Base-by-base conservation (phyloP, 2,329 filamentous ascomycete genomes). In the Zasmidium cellare region DNA sequence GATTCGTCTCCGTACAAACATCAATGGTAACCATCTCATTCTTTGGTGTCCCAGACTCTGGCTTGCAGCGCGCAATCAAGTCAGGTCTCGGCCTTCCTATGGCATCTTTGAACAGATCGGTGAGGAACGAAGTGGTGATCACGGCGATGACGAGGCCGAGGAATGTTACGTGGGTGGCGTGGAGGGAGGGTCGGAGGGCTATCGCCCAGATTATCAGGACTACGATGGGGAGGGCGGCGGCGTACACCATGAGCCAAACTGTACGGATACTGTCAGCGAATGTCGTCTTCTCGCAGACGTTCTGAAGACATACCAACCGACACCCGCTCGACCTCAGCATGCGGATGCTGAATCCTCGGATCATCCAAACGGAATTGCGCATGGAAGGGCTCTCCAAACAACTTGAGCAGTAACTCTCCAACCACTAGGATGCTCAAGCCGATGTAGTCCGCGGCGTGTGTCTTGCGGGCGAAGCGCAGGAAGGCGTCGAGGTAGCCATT, bases 301-400 rank as follows among this genome's bases (percentile, higher is more conserved):
- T 1, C n/a, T 31, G 22, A 7, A 46, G 20, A 11, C 87, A 65
- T 80, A 89, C 88, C 73, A 14, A 96, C 86, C 7, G 91, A 82
- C 0, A 99, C 94, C 61, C 92, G 85, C 75, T 99, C 92, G 51
- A 88, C 76, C 56, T 88, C 81, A 20, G 94, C 91, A 75, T 96
- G 89, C 0, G 94, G 94, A 70, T 89, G 97, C 63, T 91, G 87
- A 59, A 97, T 91, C 51, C 86, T 80, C 22, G 90, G 82, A 72
- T 97, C 91, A 72, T 92, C 89, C 61, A 97, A 84, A 63, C 86
- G 89, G 77, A 99, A 97, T 85, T 97, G 89, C 76, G 91, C 91
- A 74, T 97, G 92, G 73, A 97, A 97, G 0, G 94, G 94, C 60
- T 88, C 87, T 67, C 90, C 82, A 67, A 89, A 78, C 46, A 91